A percentile compares a stretch with the other conserved stretches of the same genome.
Conservation (phyloP, 2,329 filamentous ascomycete genomes). For the Nothophoma quercina region DNA sequence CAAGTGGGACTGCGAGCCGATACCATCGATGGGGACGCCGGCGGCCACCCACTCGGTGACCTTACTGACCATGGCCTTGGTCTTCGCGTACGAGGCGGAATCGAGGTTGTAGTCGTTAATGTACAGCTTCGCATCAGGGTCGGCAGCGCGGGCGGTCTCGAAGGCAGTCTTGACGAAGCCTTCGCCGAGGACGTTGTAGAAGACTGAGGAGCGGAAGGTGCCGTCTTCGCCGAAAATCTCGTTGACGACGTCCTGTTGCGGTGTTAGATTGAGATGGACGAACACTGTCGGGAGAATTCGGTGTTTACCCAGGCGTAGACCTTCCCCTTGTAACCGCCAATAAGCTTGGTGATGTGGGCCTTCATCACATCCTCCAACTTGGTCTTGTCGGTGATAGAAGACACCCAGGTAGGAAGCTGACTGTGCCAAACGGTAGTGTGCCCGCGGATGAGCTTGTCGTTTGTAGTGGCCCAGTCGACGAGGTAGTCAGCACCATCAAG, state of each 20-base stretch:
- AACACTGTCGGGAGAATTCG: too few relatives aligned
- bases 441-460: conserved; percentile 19
- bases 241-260: conserved; percentile 24
- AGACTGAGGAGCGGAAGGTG: conserved; percentile 66
- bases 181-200: conserved; percentile 73
- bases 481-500: conserved; percentile 55
- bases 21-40: conserved; percentile 71
- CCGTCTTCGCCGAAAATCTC: conserved; percentile 61
- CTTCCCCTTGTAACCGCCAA: conserved; percentile 69
- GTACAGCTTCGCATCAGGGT: conserved; percentile 73
- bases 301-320: conserved; percentile 64
- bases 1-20: conserved; percentile 67
- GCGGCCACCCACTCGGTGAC: conserved; percentile 70
- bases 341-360: conserved; percentile 66
- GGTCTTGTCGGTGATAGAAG: conserved; percentile 59
- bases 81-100: conserved; percentile 66
- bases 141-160: conserved; percentile 69
- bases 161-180: conserved; percentile 75
- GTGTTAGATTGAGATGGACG: background rate
- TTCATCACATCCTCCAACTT: conserved; percentile 64
- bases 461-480: conserved; percentile 18
- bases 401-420: conserved; percentile 64
- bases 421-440: conserved; percentile 57
- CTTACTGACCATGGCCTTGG: conserved; percentile 61
- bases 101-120: conserved; percentile 77